These are phyloP conservation scores for Ilyonectria robusta DNA, from an alignment of 2,329 filamentous ascomycete genomes.

Conservation along the genomic window DNA sequence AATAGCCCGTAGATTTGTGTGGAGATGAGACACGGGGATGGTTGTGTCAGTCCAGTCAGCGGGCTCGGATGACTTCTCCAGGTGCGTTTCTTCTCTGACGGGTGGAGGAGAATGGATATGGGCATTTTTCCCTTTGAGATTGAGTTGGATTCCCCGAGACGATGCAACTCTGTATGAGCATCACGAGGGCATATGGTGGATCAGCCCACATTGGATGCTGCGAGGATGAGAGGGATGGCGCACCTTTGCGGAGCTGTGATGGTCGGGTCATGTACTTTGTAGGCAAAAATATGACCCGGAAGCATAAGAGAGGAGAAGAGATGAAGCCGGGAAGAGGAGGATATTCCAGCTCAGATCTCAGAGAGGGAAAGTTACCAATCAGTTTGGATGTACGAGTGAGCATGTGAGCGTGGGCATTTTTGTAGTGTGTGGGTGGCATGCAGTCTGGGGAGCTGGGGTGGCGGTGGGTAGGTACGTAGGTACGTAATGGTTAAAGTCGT, in stretches of 20 bases:
- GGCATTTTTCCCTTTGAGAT: not conserved
- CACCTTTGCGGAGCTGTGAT: not conserved
- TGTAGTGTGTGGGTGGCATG: not conserved
- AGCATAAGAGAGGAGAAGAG: not conserved
- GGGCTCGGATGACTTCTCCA: not conserved
- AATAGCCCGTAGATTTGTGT: conserved; percentile 7
- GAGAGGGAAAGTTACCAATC: not conserved
- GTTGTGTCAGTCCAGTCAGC: not conserved
- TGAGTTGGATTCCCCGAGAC: not conserved
- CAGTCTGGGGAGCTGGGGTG: not conserved
- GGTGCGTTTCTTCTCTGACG: not conserved
- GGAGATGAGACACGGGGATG: conserved; percentile 4
- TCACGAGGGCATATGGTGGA: conserved; percentile 1
- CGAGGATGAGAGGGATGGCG: not conserved
- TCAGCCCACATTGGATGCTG: not conserved
- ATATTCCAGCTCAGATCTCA: not conserved
- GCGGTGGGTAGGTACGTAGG: not conserved
- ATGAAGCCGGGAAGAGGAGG: not conserved
- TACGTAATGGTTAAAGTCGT: not conserved
- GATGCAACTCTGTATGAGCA: conserved; percentile 3
- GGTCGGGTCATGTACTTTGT: not conserved
- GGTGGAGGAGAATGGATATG: not conserved
- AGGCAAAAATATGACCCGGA: not conserved
- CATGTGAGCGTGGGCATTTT: not conserved
- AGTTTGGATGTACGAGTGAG: not conserved